phyloP scores from a whole-genome alignment of 176 grass and related monocot genomes.

The Sorghum bicolor region DNA sequence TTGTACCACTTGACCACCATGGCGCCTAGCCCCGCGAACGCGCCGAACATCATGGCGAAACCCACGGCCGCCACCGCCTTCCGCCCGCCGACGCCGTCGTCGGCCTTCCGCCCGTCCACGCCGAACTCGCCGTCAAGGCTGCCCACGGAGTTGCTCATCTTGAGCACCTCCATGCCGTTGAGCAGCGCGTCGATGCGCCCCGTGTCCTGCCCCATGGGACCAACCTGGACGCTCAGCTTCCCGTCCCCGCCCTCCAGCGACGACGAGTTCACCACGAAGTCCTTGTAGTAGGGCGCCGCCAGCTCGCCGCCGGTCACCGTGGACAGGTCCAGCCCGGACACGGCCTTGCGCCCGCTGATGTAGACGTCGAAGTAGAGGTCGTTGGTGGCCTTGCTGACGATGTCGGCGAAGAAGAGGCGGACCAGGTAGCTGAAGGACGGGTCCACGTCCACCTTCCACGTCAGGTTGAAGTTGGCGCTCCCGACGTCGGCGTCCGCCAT shows the following conservation, averaged over 20 bases:
- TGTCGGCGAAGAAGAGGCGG: constrained; percentile 89
- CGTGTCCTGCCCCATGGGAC: constrained; percentile 63
- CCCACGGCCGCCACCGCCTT: constrained; percentile 64
- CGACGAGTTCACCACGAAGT: constrained; percentile 66
- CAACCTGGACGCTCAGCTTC: constrained; percentile 53
- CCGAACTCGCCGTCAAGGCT: constrained; percentile 93
- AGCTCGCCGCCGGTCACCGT: constrained; percentile 59
- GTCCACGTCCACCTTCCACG: constrained; percentile 73
- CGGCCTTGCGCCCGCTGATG: constrained; percentile 63
- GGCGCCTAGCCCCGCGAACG: constrained; percentile 74
- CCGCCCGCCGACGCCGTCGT: constrained; percentile 28
- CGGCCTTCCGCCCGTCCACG: constrained; percentile 67
- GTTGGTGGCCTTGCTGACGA: constrained; percentile 73
- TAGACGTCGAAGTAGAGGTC: constrained; percentile 95
- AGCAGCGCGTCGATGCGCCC: constrained; percentile 73
- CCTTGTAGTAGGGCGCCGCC: constrained; percentile 79
- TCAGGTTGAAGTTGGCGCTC: constrained; percentile 74
- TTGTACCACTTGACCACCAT: constrained; percentile 88
- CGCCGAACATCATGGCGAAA: constrained; percentile 83
- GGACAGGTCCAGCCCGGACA: constrained; percentile 75
- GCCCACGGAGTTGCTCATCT: constrained; percentile 79
- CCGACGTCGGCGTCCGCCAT: constrained; percentile 55
- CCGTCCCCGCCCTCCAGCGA: background rate
- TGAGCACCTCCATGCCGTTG: constrained; percentile 87
- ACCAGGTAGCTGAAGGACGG: constrained; percentile 54